Evolutionary conservation across 805 yeast genomes (phyloP), one percentile per base, ranked within the genome.

Genomic region (Saccharomycopsis javanensis): DNA sequence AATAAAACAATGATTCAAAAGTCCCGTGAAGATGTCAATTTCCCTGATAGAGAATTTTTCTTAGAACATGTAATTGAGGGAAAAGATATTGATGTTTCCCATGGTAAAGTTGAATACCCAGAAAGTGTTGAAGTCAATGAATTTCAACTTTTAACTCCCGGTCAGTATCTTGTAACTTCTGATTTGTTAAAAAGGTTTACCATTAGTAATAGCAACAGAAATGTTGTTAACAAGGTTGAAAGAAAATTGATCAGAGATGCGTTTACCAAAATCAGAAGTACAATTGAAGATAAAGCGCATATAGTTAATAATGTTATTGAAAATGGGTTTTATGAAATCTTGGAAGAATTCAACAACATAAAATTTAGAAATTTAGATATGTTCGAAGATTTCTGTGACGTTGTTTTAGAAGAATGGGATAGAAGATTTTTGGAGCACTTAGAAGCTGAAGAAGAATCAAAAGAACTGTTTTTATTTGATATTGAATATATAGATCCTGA

Each of bases 381-480:
- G 0, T 77, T 83, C 66, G 91, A 86, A 67, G 86, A 86, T 60
- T 86, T 86, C 74, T 82, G 85, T 5, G 90, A 85, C 56, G 78
- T 81, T 5, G 75, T 86, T 30, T 75, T 85, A 56, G 76, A 72
- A 62, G 88, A 85, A 62, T 85, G 62, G 62, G 62, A 57, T 28
- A 53, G 23, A 15, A 55, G 51, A 30, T 60, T 60, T 45, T 25
- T 57, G 15, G 59, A 57, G 15, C 34, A 31, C 27, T 31, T 60
- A 5, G 55, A 55, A 42, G 38, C 34, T 27, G 54, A 51, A 8
- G 53, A 54, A 13, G 53, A 52, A 18, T 54, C 51, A 30, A 52
- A 51, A 16, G 55, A 51, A 11, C 51, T 53, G 18, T 58, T 55
- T 11, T 53, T 55, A 31, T 58, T 58, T 53, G 61, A 59, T 46